These are phyloP conservation scores for Tritrichomonas musculus DNA, from an alignment of 208 protist genomes.

Conservation along the genomic window DNA sequence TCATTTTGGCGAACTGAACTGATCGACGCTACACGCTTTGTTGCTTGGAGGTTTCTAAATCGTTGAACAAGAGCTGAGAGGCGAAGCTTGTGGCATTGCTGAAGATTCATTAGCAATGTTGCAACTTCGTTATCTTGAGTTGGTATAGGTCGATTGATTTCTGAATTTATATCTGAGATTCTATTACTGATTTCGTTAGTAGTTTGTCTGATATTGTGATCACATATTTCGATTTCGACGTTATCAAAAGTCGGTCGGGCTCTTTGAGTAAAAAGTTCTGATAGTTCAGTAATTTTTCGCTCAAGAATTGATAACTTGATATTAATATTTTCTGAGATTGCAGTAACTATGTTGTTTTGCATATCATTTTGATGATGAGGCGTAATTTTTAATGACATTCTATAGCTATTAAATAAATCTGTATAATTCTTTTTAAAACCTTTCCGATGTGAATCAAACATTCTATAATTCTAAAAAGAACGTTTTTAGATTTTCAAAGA, in stretches of 20 bases:
- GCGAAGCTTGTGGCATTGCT: background rate
- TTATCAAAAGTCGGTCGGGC: background rate
- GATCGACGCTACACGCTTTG: background rate
- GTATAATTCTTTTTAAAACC: no score
- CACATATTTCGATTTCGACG: background rate
- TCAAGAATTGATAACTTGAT: slow-evolving; percentile 4
- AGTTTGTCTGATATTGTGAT: background rate
- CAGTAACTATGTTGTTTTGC: no score
- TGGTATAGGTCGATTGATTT: background rate
- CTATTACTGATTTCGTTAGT: background rate
- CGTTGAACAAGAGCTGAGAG: background rate
- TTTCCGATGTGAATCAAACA: no score
- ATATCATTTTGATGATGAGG: no score
- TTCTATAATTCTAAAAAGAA: no score
- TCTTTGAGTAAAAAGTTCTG: background rate
- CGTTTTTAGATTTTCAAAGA: no score
- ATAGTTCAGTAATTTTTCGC: background rate
- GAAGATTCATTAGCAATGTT: background rate
- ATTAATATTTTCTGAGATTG: background rate
- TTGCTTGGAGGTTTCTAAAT: background rate
- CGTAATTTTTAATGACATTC: no score
- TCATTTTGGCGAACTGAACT: background rate
- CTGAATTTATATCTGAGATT: background rate
- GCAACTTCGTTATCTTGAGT: background rate
- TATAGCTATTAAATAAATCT: no score